phyloP scores from a whole-genome alignment of 2,329 filamentous ascomycete species.

The Fusarium napiforme region DNA sequence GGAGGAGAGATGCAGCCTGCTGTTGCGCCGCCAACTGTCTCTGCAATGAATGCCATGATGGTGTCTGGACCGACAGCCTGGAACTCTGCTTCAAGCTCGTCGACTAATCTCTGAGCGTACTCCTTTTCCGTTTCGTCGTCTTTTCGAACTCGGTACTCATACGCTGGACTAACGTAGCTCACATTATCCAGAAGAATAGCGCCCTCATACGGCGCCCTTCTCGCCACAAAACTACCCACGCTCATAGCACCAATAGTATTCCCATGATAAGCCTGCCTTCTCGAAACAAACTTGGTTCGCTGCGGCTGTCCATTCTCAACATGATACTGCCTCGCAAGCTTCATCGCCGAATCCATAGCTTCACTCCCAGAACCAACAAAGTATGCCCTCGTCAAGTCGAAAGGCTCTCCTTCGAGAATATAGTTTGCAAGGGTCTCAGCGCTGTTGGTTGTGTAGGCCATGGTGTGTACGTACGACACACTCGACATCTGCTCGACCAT shows the following conservation, averaged over 20 bases:
- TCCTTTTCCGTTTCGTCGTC: conserved; percentile 63
- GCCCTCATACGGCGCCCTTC: conserved; percentile 69
- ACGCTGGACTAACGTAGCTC: conserved; percentile 73
- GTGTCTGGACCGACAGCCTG: conserved; percentile 69
- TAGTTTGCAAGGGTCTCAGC: conserved; percentile 51
- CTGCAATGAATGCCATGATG: conserved; percentile 78
- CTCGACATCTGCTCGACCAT: conserved; percentile 68
- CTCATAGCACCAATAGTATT: conserved; percentile 71
- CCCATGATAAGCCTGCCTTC: conserved; percentile 59
- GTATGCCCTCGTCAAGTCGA: conserved; percentile 52
- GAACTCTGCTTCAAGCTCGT: conserved; percentile 76
- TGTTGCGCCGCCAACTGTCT: conserved; percentile 76
- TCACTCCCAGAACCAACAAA: conserved; percentile 50
- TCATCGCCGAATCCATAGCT: conserved; percentile 61
- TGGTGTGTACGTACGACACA: conserved; percentile 58
- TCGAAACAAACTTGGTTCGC: conserved; percentile 54
- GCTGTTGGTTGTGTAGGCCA: conserved; percentile 61
- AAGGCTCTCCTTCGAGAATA: conserved; percentile 52
- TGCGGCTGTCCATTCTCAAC: conserved; percentile 52
- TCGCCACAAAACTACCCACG: conserved; percentile 69
- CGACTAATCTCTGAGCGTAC: conserved; percentile 70
- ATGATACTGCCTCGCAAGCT: conserved; percentile 61
- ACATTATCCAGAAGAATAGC: conserved; percentile 54
- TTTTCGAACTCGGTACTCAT: conserved; percentile 68
- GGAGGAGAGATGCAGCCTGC: conserved; percentile 75